Conservation (phyloP, 108 stramenopile species). For the Thalassiosira profunda region DNA sequence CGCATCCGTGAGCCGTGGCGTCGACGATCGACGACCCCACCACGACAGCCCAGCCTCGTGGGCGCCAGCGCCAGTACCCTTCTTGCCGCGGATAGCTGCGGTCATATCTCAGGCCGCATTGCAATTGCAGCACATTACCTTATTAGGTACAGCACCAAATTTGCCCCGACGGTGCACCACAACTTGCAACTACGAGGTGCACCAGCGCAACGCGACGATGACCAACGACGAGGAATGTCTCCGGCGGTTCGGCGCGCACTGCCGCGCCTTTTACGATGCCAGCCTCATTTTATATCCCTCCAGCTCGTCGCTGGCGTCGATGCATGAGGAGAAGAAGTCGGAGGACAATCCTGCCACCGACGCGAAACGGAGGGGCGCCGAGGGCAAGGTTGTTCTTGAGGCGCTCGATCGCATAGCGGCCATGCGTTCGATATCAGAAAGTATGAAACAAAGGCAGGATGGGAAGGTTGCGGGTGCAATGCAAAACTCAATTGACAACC, state of each 20-base stretch:
- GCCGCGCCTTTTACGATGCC: conserved; percentile 32
- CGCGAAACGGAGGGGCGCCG: background rate
- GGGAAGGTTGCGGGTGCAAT: background rate
- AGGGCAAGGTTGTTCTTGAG: conserved; percentile 37
- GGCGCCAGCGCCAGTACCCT: too few relatives aligned
- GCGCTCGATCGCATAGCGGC: conserved; percentile 24
- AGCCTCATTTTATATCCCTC: conserved; percentile 8
- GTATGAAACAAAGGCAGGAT: background rate
- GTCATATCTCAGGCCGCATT: too few relatives aligned
- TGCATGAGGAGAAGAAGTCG: conserved; percentile 17
- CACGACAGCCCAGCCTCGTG: too few relatives aligned
- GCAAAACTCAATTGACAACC: conserved; percentile 13
- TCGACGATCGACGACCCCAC: too few relatives aligned
- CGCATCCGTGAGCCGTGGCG: too few relatives aligned
- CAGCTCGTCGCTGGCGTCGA: conserved; percentile 5
- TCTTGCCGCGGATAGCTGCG: too few relatives aligned
- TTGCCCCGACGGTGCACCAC: too few relatives aligned
- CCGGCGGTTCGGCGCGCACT: conserved; percentile 18
- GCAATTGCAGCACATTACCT: too few relatives aligned
- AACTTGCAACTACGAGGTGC: too few relatives aligned
- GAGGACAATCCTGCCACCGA: background rate
- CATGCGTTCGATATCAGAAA: background rate
- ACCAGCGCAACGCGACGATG: too few relatives aligned
- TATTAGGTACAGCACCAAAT: too few relatives aligned
- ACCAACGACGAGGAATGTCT: conserved; percentile 4